A percentile compares a stretch with the other conserved stretches of the same genome.
Conservation (phyloP, 148 eudicot genomes). For the Spergularia bocconei region DNA sequence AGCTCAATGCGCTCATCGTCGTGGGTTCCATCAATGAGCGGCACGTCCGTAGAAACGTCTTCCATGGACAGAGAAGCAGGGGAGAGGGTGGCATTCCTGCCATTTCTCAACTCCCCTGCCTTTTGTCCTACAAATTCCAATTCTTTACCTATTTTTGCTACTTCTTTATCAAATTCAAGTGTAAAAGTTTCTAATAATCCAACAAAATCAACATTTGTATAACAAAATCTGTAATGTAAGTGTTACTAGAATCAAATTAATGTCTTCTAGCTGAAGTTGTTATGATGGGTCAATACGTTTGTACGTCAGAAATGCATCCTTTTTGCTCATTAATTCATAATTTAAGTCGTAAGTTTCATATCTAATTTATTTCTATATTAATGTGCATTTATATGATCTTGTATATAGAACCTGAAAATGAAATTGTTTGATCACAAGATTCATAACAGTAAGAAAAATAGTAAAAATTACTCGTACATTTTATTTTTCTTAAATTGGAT, state of each 20-base stretch:
- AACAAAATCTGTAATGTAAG: no score
- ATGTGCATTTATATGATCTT: slow-evolving; percentile 8
- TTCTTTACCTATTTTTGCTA: slow-evolving; percentile 15
- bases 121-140: slow-evolving; percentile 26
- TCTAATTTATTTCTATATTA: not conserved
- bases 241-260: no score
- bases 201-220: not conserved
- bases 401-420: not conserved
- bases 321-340: no score
- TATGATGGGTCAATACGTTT: no score
- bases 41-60: slow-evolving; percentile 32
- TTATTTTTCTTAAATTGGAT: no score
- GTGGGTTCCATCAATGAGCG: slow-evolving; percentile 22
- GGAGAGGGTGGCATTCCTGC: slow-evolving; percentile 25
- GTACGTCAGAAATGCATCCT: no score
- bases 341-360: not conserved
- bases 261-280: no score
- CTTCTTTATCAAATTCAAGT: not conserved
- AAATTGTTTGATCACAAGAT: not conserved
- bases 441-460: not conserved
- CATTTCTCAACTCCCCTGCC: slow-evolving; percentile 32
- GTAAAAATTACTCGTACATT: not conserved
- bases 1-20: slow-evolving; percentile 26
- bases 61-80: slow-evolving; percentile 26
- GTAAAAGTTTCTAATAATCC: not conserved